Conservation (phyloP, 2,329 filamentous ascomycete genomes). For the Rutstroemia sp. region DNA sequence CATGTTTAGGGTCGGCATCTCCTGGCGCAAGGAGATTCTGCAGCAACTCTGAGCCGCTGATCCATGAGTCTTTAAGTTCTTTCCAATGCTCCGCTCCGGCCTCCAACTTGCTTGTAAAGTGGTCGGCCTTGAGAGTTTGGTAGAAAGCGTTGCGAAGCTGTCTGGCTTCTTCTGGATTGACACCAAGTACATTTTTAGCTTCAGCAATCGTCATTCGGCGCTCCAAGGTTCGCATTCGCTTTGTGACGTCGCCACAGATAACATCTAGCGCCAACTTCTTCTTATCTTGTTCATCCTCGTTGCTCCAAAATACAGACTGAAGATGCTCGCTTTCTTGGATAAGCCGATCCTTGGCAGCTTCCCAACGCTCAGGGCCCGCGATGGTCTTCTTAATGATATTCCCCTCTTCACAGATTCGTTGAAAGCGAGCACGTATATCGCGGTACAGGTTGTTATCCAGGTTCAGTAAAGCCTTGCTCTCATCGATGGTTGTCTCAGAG, state of each 20-base stretch:
- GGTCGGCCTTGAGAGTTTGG: constrained; percentile 54
- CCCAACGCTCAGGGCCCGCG: constrained; percentile 67
- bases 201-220: constrained; percentile 65
- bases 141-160: constrained; percentile 60
- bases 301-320: constrained; percentile 51
- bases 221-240: constrained; percentile 61
- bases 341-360: constrained; percentile 59
- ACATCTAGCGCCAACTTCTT: constrained; percentile 68
- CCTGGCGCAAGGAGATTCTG: constrained; percentile 45
- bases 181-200: constrained; percentile 63
- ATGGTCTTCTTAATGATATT: constrained; percentile 69
- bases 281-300: constrained; percentile 49
- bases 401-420: constrained; percentile 59
- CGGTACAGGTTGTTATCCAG: constrained; percentile 59
- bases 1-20: constrained; percentile 44
- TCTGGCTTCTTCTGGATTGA: constrained; percentile 62
- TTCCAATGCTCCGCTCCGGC: constrained; percentile 66
- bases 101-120: constrained; percentile 67
- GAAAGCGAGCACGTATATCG: constrained; percentile 58
- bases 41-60: constrained; percentile 48
- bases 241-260: constrained; percentile 75
- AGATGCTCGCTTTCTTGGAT: constrained; percentile 59
- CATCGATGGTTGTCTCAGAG: constrained; percentile 75
- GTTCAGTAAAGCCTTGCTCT: constrained; percentile 62
- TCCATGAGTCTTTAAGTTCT: constrained; percentile 62